Evolutionary conservation across 2,329 filamentous ascomycete genomes (phyloP).

Genomic region (Pestalotiopsis fici): DNA sequence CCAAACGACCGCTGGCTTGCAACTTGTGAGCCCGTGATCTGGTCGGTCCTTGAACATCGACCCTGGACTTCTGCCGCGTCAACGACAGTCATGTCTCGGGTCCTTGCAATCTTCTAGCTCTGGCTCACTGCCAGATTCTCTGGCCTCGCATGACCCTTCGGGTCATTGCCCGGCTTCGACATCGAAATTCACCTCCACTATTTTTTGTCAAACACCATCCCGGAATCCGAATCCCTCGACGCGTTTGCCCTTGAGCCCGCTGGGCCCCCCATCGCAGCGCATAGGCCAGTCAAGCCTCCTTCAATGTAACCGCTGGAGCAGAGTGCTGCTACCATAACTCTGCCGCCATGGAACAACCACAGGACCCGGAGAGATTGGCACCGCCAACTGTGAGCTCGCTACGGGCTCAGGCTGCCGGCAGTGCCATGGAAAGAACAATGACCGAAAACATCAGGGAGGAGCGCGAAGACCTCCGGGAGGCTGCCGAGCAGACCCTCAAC

Average conservation of each 20-base stretch:
- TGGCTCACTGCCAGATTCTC: constrained; percentile 38
- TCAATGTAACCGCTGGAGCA: constrained; percentile 36
- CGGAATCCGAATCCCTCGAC: constrained; percentile 15
- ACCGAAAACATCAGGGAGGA: constrained; percentile 93
- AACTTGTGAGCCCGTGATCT: constrained; percentile 14
- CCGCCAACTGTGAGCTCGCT: constrained; percentile 56
- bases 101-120: constrained; percentile 37
- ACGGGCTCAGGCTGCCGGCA: constrained; percentile 46
- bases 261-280: constrained; percentile 13
- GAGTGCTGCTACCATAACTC: constrained; percentile 25
- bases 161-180: not conserved
- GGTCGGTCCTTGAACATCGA: constrained; percentile 14
- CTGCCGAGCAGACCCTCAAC: constrained; percentile 94
- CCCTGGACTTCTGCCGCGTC: constrained; percentile 16
- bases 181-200: constrained; percentile 16
- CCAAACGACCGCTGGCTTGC: not conserved
- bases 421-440: constrained; percentile 64
- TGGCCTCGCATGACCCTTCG: constrained; percentile 25
- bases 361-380: constrained; percentile 44
- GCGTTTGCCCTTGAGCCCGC: constrained; percentile 24
- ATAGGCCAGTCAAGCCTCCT: constrained; percentile 4
- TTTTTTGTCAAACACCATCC: constrained; percentile 16
- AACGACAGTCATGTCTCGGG: constrained; percentile 38
- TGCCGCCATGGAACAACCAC: constrained; percentile 49
- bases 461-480: constrained; percentile 89